Base-by-base conservation (phyloP, 169 alveolate genomes). In the Cytauxzoon felis region DNA sequence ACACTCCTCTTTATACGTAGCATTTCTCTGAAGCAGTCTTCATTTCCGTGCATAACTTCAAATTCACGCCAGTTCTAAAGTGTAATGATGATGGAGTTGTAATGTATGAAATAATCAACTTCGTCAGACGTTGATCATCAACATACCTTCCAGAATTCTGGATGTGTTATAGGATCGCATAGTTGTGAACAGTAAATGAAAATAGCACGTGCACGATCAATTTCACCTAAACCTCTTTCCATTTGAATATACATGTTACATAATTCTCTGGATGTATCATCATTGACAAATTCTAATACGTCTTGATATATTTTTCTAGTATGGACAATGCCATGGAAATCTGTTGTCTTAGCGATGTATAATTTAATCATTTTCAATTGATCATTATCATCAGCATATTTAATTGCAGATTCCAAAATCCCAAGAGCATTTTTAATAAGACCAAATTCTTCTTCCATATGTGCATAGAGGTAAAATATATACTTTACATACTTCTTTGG, bases 391-490 rank as follows among this genome's bases (percentile, higher is more conserved):
- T 81, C 91, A 5, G 93, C 91, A 54, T 85, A 84, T 50, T 76
- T 79, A 24, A 90, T 69, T 38, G 96, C 96, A 54, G 92, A 85
- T 38, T 90, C 92, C 61, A 87, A 88, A 7, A 95, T 87, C 45
- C 90, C 90, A 33, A 93, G 88, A 19, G 93, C 94, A 65, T 91
- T 94, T 67, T 90, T 88, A 2, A 88, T 82, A 26, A 93, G 80
- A 6, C 98, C 98, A 78, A 81, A 93, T 59, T 92, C 84, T 70
- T 95, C 98, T 67, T 95, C 98, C 70, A 87, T 93, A 58, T 87
- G 82, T 16, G 96, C 97, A 69, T 91, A 95, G 13, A 87, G 71
- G 36, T 73, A 70, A 34, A 52, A 78, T 36, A 87, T 65, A 13
- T 62, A 48, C 54, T 62, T 59, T n/a, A 84, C 90, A 33, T 91